Evolutionary conservation across 1,284 basidiomycete genomes (phyloP).

Genomic region (Papiliotrema fonsecae): DNA sequence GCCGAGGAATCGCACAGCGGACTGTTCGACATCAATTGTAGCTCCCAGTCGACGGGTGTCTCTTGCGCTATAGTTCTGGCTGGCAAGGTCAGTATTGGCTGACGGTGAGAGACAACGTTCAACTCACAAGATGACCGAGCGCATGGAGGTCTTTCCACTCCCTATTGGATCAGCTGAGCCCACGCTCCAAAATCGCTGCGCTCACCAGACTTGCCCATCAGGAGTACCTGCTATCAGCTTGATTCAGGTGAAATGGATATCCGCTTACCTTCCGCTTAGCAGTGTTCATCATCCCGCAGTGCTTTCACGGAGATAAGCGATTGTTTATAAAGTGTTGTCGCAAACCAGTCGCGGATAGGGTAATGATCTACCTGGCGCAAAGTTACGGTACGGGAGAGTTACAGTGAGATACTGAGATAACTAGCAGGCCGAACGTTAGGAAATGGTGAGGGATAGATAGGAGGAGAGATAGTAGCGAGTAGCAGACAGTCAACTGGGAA

Average conservation of each 20-base stretch:
- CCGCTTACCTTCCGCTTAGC: slow-evolving; percentile 36
- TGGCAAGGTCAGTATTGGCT: slow-evolving; percentile 37
- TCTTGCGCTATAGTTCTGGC: slow-evolving; percentile 89
- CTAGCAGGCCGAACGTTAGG: no score
- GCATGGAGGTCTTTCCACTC: slow-evolving; percentile 83
- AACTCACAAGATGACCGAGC: slow-evolving; percentile 93
- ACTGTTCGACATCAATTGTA: slow-evolving; percentile 96
- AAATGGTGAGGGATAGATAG: no score
- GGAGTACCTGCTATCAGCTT: slow-evolving; percentile 56
- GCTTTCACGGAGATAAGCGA: background rate
- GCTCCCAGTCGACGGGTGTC: slow-evolving; percentile 88
- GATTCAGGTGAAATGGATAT: background rate
- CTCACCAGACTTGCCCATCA: slow-evolving; percentile 89
- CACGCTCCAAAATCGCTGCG: slow-evolving; percentile 1
- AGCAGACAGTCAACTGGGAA: no score
- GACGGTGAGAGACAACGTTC: background rate
- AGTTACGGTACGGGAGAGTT: no score
- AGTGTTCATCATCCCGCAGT: slow-evolving; percentile 25
- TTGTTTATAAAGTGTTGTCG: no score
- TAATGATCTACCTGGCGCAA: background rate
- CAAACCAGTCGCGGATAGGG: background rate
- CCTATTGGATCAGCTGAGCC: slow-evolving; percentile 43
- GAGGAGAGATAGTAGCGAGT: no score
- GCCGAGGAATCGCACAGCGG: slow-evolving; percentile 92
- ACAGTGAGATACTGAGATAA: background rate